Conservation (phyloP, 2,329 filamentous ascomycete genomes). For the Rhynchosporium agropyri region DNA sequence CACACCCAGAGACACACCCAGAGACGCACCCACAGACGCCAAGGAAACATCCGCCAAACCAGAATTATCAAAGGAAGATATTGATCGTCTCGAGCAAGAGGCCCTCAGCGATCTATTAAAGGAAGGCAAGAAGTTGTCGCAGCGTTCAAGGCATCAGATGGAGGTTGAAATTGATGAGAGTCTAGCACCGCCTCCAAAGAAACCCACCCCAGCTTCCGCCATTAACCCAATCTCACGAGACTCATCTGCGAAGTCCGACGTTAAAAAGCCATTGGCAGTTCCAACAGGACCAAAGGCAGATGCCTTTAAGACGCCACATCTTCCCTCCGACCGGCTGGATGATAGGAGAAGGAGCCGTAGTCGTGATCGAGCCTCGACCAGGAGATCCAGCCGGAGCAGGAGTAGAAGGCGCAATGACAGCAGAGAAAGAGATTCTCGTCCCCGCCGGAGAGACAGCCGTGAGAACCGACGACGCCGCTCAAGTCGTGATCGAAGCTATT, state of each 20-base stretch:
- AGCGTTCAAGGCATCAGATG: slow-evolving; percentile 40
- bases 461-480: slow-evolving; percentile 38
- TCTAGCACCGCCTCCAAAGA: slow-evolving; percentile 42
- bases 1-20: slow-evolving; percentile 24
- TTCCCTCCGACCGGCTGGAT: slow-evolving; percentile 13
- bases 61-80: slow-evolving; percentile 41
- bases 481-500: slow-evolving; percentile 30
- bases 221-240: slow-evolving; percentile 42
- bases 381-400: slow-evolving; percentile 34
- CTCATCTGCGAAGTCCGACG: slow-evolving; percentile 36
- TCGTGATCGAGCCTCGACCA: slow-evolving; percentile 36
- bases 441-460: slow-evolving; percentile 34
- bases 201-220: slow-evolving; percentile 41
- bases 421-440: slow-evolving; percentile 34
- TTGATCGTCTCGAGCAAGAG: slow-evolving; percentile 42
- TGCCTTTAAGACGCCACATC: slow-evolving; percentile 31
- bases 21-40: slow-evolving; percentile 25
- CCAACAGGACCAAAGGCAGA: slow-evolving; percentile 31
- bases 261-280: slow-evolving; percentile 34
- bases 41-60: slow-evolving; percentile 24
- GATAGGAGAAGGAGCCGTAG: slow-evolving; percentile 35
- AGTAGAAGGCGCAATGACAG: slow-evolving; percentile 34
- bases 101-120: slow-evolving; percentile 43
- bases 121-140: slow-evolving; percentile 39
- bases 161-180: slow-evolving; percentile 42